A percentile compares a stretch with the other conserved stretches of the same genome.
Evolutionary conservation across 331 rosid species (phyloP).

Genomic region (Phaseolus coccineus): DNA sequence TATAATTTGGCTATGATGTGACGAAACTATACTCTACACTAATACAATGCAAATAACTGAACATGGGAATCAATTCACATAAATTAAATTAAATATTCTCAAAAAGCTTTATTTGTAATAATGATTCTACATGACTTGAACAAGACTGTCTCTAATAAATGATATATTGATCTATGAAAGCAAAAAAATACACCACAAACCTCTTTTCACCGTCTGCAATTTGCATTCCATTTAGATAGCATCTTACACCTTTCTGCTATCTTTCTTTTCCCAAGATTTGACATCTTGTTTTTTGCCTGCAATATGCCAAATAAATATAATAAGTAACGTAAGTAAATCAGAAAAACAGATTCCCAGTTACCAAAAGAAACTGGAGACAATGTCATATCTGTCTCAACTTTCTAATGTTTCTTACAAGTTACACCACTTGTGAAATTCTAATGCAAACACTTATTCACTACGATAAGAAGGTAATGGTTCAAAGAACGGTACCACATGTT

Average conservation of each 20-base stretch:
- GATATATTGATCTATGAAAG: neutral
- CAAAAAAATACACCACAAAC: neutral
- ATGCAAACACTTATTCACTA: neutral
- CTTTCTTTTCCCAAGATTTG: constrained; percentile 49
- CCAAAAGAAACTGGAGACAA: constrained; percentile 22
- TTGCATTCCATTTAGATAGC: constrained; percentile 38
- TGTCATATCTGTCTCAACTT: constrained; percentile 42
- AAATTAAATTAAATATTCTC: too few relatives aligned
- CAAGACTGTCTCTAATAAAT: too few relatives aligned
- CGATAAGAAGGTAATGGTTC: constrained; percentile 33
- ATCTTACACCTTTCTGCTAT: constrained; percentile 42
- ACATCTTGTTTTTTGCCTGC: constrained; percentile 56
- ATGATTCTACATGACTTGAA: neutral
- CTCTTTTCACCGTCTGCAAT: constrained; percentile 32
- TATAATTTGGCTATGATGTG: constrained; percentile 3
- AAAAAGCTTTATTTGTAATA: too few relatives aligned
- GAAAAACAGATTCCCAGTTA: constrained; percentile 49
- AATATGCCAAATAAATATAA: constrained; percentile 36
- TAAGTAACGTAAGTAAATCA: neutral
- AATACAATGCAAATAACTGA: constrained; percentile 6
- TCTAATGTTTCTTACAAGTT: constrained; percentile 43
- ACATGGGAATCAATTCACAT: neutral
- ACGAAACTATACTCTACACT: neutral
- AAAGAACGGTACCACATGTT: constrained; percentile 6
- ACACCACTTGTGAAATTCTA: constrained; percentile 37